Evolutionary conservation across 2,329 filamentous ascomycete species (phyloP), one percentile per base, ranked within the genome.

Genomic region (Cordyceps cicadae): DNA sequence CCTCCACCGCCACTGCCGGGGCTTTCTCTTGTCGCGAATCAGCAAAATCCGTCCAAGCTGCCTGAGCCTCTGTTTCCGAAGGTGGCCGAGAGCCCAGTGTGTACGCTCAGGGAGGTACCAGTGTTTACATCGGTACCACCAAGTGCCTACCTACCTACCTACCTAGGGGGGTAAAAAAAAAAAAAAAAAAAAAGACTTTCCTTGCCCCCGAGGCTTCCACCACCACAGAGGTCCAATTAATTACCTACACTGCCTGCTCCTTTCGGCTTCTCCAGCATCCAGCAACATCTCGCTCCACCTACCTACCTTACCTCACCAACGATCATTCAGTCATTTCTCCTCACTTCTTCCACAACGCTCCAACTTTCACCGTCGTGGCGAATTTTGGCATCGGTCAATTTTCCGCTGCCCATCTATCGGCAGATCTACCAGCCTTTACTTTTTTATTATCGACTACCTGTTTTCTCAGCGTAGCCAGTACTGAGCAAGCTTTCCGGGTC

Each of bases 231-330:
- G 26, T 52, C 48, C 56, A 45, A 11, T 24, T 46, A n/a, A n/a
- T n/a, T n/a, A n/a, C n/a, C n/a, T 59, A 53, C 37, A 12, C 21
- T 37, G 29, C 43, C 19, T 58, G 46, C 55, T 50, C 32, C 15
- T 51, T 32, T 58, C 55, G 48, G 55, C 34, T 43, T 58, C 32
- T 29, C 39, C 41, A 54, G 58, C 58, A n/a, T 60, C 39, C 41
- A 54, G 58, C 58, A 15, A 41, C 58, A 54, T 60, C 51, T 46
- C 51, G 50, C 58, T 45, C 50, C 58, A 54, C 50, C 58, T 21
- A 7, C 7, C 29, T 29, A 5, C 3, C 24, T 24, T 29, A 29
- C 29, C 29, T 29, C 7, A 59, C n/a, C 37, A 50, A 54, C 24
- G n/a, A 32, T 51, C 32, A 21, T 21, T 5, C 24, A 54, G 37